These are phyloP conservation scores for Aspergillaceae sp. DNA, from an alignment of 2,329 filamentous ascomycete genomes.

Conservation along the genomic window DNA sequence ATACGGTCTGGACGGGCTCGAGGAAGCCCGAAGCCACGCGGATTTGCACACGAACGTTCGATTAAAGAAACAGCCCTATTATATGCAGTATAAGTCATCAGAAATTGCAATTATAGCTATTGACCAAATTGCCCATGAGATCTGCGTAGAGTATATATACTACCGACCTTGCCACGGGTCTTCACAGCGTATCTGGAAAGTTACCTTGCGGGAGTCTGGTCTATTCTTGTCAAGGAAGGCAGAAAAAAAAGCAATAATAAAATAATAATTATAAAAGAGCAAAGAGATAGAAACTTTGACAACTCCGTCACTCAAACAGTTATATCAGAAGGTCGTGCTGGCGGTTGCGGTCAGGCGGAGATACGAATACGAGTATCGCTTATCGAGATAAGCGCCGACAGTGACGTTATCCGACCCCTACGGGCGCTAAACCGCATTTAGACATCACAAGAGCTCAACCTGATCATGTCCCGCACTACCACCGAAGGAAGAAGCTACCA, in stretches of 20 bases:
- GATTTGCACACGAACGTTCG: no score
- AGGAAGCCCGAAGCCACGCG: neutral
- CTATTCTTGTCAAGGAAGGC: no score
- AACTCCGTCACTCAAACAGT: no score
- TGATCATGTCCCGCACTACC: neutral
- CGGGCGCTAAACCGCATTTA: neutral
- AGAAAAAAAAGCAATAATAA: neutral
- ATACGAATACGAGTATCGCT: conserved; percentile 1
- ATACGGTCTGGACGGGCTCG: no score
- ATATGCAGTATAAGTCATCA: no score
- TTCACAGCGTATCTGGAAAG: neutral
- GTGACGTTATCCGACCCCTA: conserved; percentile 18
- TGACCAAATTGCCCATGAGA: neutral
- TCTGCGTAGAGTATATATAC: neutral
- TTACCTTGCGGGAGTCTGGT: no score
- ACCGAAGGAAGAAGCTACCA: neutral
- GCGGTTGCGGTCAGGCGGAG: conserved; percentile 1
- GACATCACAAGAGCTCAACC: neutral
- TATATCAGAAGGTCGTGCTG: neutral
- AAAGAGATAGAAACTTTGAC: no score
- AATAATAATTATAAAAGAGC: no score
- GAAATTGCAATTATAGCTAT: no score
- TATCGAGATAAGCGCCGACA: conserved; percentile 6
- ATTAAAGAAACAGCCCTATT: no score
- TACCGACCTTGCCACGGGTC: neutral